phyloP scores from a whole-genome alignment of 1,284 basidiomycete genomes.

The Tilletia caries region DNA sequence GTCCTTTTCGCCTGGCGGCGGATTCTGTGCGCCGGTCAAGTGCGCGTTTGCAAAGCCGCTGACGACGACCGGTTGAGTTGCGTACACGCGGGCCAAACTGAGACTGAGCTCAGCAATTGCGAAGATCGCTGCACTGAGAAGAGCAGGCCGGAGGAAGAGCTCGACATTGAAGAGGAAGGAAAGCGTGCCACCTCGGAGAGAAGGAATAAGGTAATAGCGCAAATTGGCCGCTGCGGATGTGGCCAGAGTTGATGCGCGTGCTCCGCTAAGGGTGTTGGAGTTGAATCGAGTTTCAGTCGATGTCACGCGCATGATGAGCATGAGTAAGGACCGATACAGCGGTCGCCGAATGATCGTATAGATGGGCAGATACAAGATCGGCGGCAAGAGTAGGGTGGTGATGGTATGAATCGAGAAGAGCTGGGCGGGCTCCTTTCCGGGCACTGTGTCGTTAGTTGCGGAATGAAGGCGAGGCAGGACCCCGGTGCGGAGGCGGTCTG shows the following conservation, averaged over 20 bases:
- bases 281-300: background rate
- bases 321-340: background rate
- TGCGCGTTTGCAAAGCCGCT: background rate
- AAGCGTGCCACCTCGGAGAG: background rate
- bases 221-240: background rate
- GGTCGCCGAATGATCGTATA: conserved; percentile 7
- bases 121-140: conserved; percentile 10
- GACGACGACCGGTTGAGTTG: background rate
- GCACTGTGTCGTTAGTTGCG: background rate
- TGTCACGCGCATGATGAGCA: background rate
- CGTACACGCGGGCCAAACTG: background rate
- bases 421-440: conserved; percentile 1
- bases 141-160: background rate
- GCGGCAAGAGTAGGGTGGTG: background rate
- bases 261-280: background rate
- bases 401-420: background rate
- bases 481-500: background rate
- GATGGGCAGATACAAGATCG: background rate
- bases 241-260: background rate
- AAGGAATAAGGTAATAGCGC: conserved; percentile 8
- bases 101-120: conserved; percentile 12
- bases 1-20: background rate
- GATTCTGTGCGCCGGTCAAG: background rate
- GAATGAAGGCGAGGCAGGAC: background rate
- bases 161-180: conserved; percentile 10